phyloP scores from a whole-genome alignment of 169 alveolate species.

The Perkinsus olseni region DNA sequence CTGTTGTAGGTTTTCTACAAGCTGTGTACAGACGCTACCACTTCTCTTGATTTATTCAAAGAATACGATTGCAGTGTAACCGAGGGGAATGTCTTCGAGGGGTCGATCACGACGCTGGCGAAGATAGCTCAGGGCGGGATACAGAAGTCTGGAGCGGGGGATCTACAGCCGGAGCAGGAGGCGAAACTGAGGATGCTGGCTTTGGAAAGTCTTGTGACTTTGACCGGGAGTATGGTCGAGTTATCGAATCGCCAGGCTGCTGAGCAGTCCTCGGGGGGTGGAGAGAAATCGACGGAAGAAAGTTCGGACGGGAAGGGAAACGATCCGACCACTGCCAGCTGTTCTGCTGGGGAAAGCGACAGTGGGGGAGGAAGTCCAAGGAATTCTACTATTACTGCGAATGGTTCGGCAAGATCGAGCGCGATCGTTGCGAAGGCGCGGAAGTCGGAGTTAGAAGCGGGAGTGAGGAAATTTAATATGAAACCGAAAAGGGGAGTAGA shows the following conservation, averaged over 20 bases:
- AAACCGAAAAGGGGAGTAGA: conserved; percentile 19
- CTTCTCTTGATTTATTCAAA: conserved; percentile 28
- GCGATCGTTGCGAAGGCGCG: conserved; percentile 12
- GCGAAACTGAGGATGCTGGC: conserved; percentile 5
- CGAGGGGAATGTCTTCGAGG: conserved; percentile 34
- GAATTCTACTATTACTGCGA: not conserved
- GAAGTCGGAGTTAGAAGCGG: conserved; percentile 4
- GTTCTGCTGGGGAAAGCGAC: not conserved
- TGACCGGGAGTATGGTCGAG: conserved; percentile 11
- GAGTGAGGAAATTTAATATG: conserved; percentile 19
- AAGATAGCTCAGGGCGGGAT: conserved; percentile 38
- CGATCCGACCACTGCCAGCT: not conserved
- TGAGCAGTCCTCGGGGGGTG: no score
- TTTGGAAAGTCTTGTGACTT: conserved; percentile 15
- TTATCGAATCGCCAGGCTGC: not conserved
- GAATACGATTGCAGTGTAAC: conserved; percentile 35
- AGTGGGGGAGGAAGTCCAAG: conserved; percentile 9
- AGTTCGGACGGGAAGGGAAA: conserved; percentile 15
- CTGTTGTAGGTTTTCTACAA: conserved; percentile 28
- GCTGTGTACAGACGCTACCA: conserved; percentile 36
- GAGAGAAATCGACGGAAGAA: no score
- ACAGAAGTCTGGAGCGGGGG: not conserved
- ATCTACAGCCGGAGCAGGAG: conserved; percentile 12
- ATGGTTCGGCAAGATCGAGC: not conserved
- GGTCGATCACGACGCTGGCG: conserved; percentile 30